Evolutionary conservation across 2,329 filamentous ascomycete genomes (phyloP).

Genomic region (Apiospora hydei): DNA sequence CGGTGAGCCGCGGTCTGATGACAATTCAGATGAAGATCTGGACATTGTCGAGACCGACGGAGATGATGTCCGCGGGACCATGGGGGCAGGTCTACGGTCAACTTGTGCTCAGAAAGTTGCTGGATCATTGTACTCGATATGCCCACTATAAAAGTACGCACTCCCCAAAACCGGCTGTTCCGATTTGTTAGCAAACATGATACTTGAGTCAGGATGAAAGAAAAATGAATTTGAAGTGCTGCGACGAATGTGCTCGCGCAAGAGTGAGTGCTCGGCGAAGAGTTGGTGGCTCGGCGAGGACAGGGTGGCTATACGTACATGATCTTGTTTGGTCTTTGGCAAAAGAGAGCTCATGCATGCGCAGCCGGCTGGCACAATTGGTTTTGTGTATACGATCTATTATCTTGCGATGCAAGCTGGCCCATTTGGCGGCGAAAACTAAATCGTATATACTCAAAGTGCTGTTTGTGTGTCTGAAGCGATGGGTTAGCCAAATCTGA

Average conservation of each 20-base stretch:
- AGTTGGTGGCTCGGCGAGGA: background rate
- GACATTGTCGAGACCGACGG: constrained; percentile 18
- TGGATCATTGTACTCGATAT: constrained; percentile 14
- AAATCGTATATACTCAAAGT: constrained; percentile 1
- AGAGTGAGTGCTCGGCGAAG: background rate
- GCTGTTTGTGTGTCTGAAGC: background rate
- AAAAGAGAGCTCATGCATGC: constrained; percentile 1
- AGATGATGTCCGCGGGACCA: constrained; percentile 2
- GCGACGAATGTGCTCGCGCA: background rate
- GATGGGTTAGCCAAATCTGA: background rate
- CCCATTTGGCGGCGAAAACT: background rate
- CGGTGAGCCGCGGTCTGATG: constrained; percentile 9
- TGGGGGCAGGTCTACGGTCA: constrained; percentile 16
- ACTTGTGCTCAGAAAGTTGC: background rate
- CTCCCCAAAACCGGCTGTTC: constrained; percentile 1
- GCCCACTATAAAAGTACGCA: background rate
- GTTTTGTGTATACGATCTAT: constrained; percentile 10
- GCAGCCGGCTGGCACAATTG: constrained; percentile 17
- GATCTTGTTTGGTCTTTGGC: background rate
- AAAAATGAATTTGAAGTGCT: background rate
- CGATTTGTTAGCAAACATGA: background rate
- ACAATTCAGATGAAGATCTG: constrained; percentile 3
- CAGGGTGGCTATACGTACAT: constrained; percentile 7
- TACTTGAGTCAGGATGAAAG: background rate
- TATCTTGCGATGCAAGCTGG: background rate